Base-by-base conservation (phyloP, 495 filamentous ascomycete genomes). In the Xylaria telfairii region DNA sequence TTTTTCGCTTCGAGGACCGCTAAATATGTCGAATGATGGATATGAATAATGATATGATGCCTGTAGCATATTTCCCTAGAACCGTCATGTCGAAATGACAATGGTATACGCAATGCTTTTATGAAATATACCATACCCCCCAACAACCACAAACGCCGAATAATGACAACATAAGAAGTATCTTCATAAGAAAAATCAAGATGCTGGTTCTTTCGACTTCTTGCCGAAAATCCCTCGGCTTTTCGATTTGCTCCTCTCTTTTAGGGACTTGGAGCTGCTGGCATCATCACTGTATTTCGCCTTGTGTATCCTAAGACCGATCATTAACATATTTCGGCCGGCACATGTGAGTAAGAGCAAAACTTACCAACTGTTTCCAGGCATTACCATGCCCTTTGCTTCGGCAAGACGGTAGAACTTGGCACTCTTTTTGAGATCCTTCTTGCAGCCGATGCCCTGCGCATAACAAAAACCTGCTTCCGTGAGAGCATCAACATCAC, bases 371-470 rank as follows among this genome's bases (percentile, higher is more conserved):
- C 92, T 96, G 79, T 98, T 98, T 47, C 96, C 96, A 56, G 97
- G 92, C 94, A 99, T 98, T 77, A 89, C 96, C 85, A 97, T 93
- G 17, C 96, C 96, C 83, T 95, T 95, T 32, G 89, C 89, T 78
- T 97, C 96, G 0, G 96, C 96, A 84, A 90, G 85, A 2, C 96
- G 90, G 76, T 99, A 99, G 73, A 93, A 94, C 67, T 89, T 91
- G 28, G 96, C 96, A 24, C 93, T 95, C 81, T 96, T 97, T 85
- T 93, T 97, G 79, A 98, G 84, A 78, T 98, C 92, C 82, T 98
- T 98, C 86, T 95, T 97, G 77, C 92, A 95, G 5, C 93, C 92
- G 70, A 95, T 83, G 19, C 93, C 92, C 74, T 96, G 88, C 0
- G 92, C 91, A 67, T 96, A 95, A 80, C 94, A 96, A 82, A 94